Percentiles rank a stretch among this genome's conserved stretches.
Conservation (phyloP, 208 protist genomes). For the Leishmania braziliensis region DNA sequence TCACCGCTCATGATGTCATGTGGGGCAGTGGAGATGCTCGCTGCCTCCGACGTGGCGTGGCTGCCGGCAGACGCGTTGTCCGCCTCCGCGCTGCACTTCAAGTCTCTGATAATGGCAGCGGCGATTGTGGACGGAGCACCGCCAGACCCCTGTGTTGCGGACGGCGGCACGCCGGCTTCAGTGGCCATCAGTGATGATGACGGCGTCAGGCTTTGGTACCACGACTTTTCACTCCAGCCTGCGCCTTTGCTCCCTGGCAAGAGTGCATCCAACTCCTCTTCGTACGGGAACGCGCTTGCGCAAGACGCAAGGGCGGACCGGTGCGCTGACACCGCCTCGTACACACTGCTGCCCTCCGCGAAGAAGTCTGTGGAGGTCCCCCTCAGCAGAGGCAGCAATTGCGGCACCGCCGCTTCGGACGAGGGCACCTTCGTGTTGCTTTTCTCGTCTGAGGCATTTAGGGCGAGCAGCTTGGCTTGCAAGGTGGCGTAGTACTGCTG, state of each 20-base stretch:
- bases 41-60: slow-evolving; percentile 6
- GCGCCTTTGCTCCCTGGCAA: background rate
- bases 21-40: slow-evolving; percentile 6
- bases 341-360: slow-evolving; percentile 34
- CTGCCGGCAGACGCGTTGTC: slow-evolving; percentile 3
- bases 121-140: slow-evolving; percentile 5
- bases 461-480: slow-evolving; percentile 34
- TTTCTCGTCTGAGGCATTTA: background rate
- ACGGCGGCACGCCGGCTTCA: background rate
- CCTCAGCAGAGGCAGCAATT: slow-evolving; percentile 35
- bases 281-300: slow-evolving; percentile 50
- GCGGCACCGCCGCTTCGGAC: slow-evolving; percentile 1
- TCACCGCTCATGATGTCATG: slow-evolving; percentile 19
- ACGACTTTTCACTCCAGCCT: background rate
- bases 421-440: background rate
- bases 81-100: background rate
- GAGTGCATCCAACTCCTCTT: slow-evolving; percentile 14
- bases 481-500: slow-evolving; percentile 89
- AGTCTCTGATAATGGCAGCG: slow-evolving; percentile 7
- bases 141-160: background rate
- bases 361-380: slow-evolving; percentile 49
- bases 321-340: slow-evolving; percentile 15
- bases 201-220: slow-evolving; percentile 6
- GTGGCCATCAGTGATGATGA: background rate
- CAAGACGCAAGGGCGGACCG: slow-evolving; percentile 37